Base-by-base conservation (phyloP, 2,329 filamentous ascomycete genomes). In the Talaromyces verruculosus region DNA sequence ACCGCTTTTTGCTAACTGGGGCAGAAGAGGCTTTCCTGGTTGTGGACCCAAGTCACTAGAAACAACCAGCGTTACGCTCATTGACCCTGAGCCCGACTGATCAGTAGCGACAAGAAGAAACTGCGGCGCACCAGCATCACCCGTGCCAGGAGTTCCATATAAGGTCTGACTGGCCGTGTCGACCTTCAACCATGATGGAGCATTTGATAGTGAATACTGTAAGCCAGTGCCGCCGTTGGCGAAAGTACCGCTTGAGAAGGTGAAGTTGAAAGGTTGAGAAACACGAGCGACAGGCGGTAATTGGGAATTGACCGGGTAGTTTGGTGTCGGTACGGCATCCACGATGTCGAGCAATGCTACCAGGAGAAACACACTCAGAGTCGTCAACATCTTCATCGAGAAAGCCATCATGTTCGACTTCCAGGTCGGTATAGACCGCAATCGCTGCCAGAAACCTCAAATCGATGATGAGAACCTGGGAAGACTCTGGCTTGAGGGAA, bases 301-400 rank as follows among this genome's bases (percentile, higher is more conserved):
- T 76, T 97, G 93, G 2, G 91, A 88, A 77, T 95, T 96, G 76
- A 96, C 84, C 0, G 92, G 92, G 71, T 93, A 94, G 57, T 82
- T 81, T 59, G 82, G 73, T 65, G 69, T 72, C 69, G 79, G 76
- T 66, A 72, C 72, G 57, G 79, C 80, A 67, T 71, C 69, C 25
- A 75, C 72, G 66, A 71, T 69, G 70, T 70, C 67, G 41, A 75
- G 60, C 22, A 77, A 67, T 22, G 69, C 67, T 64, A 77, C 65
- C 57, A 73, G 37, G 43, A 73, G 66, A 65, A 72, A 62, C 53
- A 74, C 64, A 66, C 73, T 65, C 64, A 69, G 68, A 63, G 71
- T 72, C 73, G 74, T 78, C 61, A 69, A 57, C 67, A 67, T 64
- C 41, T 55, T 68, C 65, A 35, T 65, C 58, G 47, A 68, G 59